Evolutionary conservation across 768 basidiomycete species (phyloP), one percentile per base, ranked within the genome.

Genomic region (Lactarius psammicola): DNA sequence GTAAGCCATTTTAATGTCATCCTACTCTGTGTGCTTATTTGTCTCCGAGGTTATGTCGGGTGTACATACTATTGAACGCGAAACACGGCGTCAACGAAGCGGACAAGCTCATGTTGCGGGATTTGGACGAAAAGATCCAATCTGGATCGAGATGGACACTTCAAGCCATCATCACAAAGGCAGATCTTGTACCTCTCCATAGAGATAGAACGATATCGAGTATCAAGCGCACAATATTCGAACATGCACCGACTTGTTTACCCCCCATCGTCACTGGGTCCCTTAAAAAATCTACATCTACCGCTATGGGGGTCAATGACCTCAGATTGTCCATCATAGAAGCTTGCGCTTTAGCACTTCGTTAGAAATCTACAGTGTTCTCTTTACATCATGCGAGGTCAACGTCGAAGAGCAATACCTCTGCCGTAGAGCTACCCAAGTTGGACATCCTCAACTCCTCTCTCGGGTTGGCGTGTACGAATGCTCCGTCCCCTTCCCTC

Each of bases 401-500:
- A 70, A 93, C 75, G 75, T 95, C 92, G 70, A 95, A 96, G 18
- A 95, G 73, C 59, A 95, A 74, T 23, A 94, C 80, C 77, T 96
- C 94, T 0, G 87, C 90, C 15, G 80, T 80, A 30, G 74, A 76
- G 60, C 85, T 83, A 0, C 92, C 91, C 4, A 81, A 78, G 69
- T 93, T 95, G 74, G 84, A 81, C 2, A 88, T 78, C 36, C 76
- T 71, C 49, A 83, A 56, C 62, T 74, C 78, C 26, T 83, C 80
- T 0, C 77, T 80, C 0, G 78, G 75, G 1, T 78, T 83, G 1
- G 83, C 80, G 55, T 76, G 71, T 54, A 96, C 74, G 75, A 94
- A 98, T 15, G 87, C 87, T 0, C 93, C 94, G 72, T 98, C 95
- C 0, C 95, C 95, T 71, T 98, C 95, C 36, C 84, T 83, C 60